A percentile compares a stretch with the other conserved stretches of the same genome.
Conservation (phyloP, 805 yeast genomes). For the Lachancea meyersii region DNA sequence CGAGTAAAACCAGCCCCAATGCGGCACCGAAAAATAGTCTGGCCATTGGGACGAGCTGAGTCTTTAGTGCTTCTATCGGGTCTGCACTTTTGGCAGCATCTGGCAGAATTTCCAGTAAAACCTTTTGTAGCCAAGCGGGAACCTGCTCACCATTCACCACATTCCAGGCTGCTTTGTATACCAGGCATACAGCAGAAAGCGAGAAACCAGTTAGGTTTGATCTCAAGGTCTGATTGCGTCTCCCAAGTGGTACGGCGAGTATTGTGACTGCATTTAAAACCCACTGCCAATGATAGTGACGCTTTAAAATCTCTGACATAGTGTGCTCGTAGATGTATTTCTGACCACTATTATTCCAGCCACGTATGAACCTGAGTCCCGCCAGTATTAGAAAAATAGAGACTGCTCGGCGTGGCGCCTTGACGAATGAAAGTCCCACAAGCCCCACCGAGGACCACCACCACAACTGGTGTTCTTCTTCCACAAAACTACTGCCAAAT, state of each 20-base stretch:
- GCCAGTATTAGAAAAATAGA: conserved; percentile 18
- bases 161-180: conserved; percentile 52
- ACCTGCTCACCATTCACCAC: conserved; percentile 48
- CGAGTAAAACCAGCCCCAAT: conserved; percentile 24
- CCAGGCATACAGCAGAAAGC: conserved; percentile 40
- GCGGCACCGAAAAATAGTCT: conserved; percentile 30
- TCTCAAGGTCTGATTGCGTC: conserved; percentile 24
- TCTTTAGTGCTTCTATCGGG: conserved; percentile 29
- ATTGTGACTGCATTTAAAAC: conserved; percentile 38
- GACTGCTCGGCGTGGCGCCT: conserved; percentile 7
- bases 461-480: conserved; percentile 96
- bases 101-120: conserved; percentile 16
- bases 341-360: conserved; percentile 90
- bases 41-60: conserved; percentile 33
- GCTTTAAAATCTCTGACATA: conserved; percentile 40
- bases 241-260: conserved; percentile 23
- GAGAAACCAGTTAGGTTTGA: conserved; percentile 44
- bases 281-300: conserved; percentile 41
- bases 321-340: conserved; percentile 54
- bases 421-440: conserved; percentile 11
- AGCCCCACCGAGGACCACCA: conserved; percentile 60
- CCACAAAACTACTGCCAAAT: conserved; percentile 86
- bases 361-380: conserved; percentile 54
- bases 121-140: conserved; percentile 35
- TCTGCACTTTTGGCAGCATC: conserved; percentile 1